Evolutionary conservation across 1,284 basidiomycete species (phyloP).

Genomic region (Mrakiaceae sp.): DNA sequence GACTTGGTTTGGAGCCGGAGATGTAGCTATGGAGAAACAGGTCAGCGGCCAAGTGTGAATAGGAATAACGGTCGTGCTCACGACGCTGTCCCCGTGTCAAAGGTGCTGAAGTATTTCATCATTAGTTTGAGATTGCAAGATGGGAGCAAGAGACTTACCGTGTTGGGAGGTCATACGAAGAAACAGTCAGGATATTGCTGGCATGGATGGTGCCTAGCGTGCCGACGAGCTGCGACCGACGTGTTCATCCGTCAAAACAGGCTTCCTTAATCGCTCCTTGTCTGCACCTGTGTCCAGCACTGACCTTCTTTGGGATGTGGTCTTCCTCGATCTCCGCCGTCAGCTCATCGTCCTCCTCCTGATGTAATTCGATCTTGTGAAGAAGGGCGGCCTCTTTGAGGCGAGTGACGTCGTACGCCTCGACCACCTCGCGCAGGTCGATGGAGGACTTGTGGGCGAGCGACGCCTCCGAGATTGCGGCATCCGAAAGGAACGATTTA

Average conservation of each 20-base stretch:
- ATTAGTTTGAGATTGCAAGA: not conserved
- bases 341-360: slow-evolving; percentile 7
- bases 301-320: slow-evolving; percentile 4
- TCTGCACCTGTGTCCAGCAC: not conserved
- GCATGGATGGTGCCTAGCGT: slow-evolving; percentile 11
- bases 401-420: slow-evolving; percentile 7
- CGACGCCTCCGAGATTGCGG: not conserved
- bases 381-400: not conserved
- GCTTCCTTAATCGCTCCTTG: not conserved
- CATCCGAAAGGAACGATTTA: slow-evolving; percentile 8
- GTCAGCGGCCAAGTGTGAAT: not conserved
- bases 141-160: not conserved
- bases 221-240: not conserved
- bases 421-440: slow-evolving; percentile 11
- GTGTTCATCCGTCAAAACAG: not conserved
- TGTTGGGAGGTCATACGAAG: not conserved
- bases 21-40: slow-evolving; percentile 21
- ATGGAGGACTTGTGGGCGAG: not conserved
- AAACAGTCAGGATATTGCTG: slow-evolving; percentile 12
- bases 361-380: slow-evolving; percentile 1
- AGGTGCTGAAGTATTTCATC: not conserved
- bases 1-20: slow-evolving; percentile 20
- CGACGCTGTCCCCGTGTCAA: too few species aligned
- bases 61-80: not conserved
- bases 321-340: not conserved